Base-by-base conservation (phyloP, 768 basidiomycete genomes). In the Suillus spraguei region DNA sequence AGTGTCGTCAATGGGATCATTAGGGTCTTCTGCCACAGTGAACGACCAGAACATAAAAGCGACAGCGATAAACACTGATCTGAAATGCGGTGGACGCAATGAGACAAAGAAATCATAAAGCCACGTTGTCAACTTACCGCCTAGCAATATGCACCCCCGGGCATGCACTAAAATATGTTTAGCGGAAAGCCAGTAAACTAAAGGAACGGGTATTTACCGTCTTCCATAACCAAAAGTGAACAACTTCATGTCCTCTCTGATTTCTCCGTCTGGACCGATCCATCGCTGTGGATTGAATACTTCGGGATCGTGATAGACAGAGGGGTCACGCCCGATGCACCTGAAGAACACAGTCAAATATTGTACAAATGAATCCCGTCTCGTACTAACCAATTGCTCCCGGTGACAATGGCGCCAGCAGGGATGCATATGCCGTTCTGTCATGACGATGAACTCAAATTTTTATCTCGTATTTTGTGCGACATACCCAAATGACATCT, bases 41-140 rank as follows among this genome's bases (percentile, higher is more conserved):
- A 90, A 90, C 0, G 87, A 82, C 86, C 87, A 90, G n/a, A 87
- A 79, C 7, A 86, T 68, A 17, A 88, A 77, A 0, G 87, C 86
- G 0, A 85, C 81, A 64, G 86, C 88, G 61, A 90, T 77, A 68
- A 86, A 88, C 5, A 90, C 76, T 1, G 88, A 89, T 16, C 86
- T 85, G 61, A n/a, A 65, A 20, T 14, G 5, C 5, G 10, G 3
- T 16, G 13, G 16, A 35, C n/a, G n/a, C 41, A 35, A 7, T n/a
- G 22, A 59, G 39, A 33, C 1, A 28, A 49, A 41, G 1, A 4
- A 6, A 20, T 33, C 2, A 6, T 10, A 4, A 13, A 32, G 17
- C 10, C 9, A 38, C 3, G 35, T 4, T 59, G 7, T 32, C 20
- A 22, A 24, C 61, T 39, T 20, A 75, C 70, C 70, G 67, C 24